Conservation (phyloP, 768 basidiomycete species). For the Coprinopsis marcescibilis region DNA sequence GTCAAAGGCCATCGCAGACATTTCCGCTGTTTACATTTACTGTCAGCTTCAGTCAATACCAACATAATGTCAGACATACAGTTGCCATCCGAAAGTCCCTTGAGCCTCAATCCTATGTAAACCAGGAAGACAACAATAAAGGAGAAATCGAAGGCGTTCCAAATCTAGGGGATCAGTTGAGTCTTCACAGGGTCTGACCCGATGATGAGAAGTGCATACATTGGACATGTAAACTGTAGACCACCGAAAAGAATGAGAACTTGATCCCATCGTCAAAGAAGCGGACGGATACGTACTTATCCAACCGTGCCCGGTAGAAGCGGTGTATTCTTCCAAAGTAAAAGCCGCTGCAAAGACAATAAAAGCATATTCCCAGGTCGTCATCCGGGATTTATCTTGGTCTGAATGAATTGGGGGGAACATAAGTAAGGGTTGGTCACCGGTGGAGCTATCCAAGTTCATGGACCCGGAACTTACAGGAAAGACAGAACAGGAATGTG, state of each 20-base stretch:
- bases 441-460: conserved; percentile 5
- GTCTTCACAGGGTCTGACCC: no score
- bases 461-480: conserved; percentile 43
- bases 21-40: conserved; percentile 24
- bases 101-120: conserved; percentile 60
- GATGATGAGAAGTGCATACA: conserved; percentile 39
- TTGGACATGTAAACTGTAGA: conserved; percentile 77
- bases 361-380: conserved; percentile 66
- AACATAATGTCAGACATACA: conserved; percentile 30
- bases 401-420: conserved; percentile 41
- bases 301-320: conserved; percentile 85
- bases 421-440: no score
- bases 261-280: background rate
- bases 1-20: conserved; percentile 72
- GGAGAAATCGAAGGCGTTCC: conserved; percentile 84
- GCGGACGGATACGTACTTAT: conserved; percentile 47
- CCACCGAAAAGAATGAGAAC: background rate
- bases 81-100: conserved; percentile 52
- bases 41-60: conserved; percentile 1
- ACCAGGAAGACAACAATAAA: conserved; percentile 66
- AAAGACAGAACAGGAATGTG: conserved; percentile 69
- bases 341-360: conserved; percentile 75
- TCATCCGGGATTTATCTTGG: conserved; percentile 45
- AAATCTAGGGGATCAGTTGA: conserved; percentile 69
- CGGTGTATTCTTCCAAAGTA: conserved; percentile 81